Percentiles rank a stretch among this genome's conserved stretches.
phyloP scores from a whole-genome alignment of 345 rosid species.

The Aquilaria malaccensis region DNA sequence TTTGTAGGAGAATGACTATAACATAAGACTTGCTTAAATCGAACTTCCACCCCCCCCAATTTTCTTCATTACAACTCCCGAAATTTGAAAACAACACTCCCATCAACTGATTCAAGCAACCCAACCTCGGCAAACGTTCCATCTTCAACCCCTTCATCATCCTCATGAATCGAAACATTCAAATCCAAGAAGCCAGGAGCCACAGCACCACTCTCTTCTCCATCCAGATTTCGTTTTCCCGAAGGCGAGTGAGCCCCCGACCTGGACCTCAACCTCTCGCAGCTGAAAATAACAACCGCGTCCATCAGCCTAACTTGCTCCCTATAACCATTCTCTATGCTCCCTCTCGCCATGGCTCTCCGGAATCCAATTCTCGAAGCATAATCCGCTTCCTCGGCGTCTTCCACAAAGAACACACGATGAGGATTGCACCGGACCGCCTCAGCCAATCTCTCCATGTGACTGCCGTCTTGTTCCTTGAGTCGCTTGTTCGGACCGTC shows the following conservation, averaged over 20 bases:
- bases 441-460: constrained; percentile 61
- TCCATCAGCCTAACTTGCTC: constrained; percentile 52
- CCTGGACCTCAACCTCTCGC: constrained; percentile 64
- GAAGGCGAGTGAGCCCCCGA: constrained; percentile 67
- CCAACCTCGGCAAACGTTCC: constrained; percentile 55
- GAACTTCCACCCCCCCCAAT: neutral
- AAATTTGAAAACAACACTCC: constrained; percentile 42
- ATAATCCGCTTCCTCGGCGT: constrained; percentile 69
- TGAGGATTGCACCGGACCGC: constrained; percentile 53
- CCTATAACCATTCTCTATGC: constrained; percentile 30
- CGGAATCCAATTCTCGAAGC: constrained; percentile 57
- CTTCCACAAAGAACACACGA: constrained; percentile 72
- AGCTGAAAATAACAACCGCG: constrained; percentile 70
- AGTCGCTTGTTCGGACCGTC: constrained; percentile 59
- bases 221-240: constrained; percentile 29
- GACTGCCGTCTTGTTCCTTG: constrained; percentile 47
- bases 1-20: no score
- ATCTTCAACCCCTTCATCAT: constrained; percentile 32
- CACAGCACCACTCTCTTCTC: constrained; percentile 22
- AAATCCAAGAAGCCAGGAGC: constrained; percentile 46
- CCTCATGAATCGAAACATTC: constrained; percentile 43
- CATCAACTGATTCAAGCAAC: constrained; percentile 66
- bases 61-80: constrained; percentile 19
- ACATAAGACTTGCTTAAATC: no score
- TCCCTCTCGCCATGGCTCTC: constrained; percentile 66